phyloP scores from a whole-genome alignment of 169 alveolate genomes.

The Cyclospora cayetanensis region DNA sequence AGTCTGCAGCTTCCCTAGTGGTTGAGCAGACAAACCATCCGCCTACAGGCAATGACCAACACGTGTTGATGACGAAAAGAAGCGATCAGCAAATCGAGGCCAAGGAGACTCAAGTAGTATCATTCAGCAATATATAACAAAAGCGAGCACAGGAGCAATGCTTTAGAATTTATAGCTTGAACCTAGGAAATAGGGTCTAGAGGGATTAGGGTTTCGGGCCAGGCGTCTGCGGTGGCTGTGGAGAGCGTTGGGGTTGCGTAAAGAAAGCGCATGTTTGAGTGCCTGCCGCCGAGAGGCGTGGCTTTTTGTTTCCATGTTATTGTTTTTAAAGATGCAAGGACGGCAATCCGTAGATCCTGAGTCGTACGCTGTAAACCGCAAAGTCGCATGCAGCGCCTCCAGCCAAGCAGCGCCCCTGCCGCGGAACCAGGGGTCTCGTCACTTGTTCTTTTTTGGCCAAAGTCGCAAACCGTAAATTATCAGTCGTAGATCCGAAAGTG shows the following conservation, averaged over 20 bases:
- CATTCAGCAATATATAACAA: too few species aligned
- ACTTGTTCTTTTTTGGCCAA: not conserved
- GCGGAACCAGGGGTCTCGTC: not conserved
- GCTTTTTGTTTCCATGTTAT: not conserved
- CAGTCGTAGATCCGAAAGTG: not conserved
- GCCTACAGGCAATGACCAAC: too few species aligned
- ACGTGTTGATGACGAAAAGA: too few species aligned
- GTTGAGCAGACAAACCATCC: too few species aligned
- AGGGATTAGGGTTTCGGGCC: constrained; percentile 17
- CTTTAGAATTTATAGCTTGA: too few species aligned
- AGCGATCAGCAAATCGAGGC: too few species aligned
- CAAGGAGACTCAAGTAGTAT: too few species aligned
- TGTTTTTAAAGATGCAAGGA: not conserved
- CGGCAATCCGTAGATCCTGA: not conserved
- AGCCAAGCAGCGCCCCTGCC: not conserved
- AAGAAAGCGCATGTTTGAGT: not conserved
- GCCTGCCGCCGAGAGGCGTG: not conserved
- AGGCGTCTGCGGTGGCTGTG: not conserved
- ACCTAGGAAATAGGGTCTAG: not conserved
- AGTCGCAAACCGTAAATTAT: not conserved
- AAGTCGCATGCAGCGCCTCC: not conserved
- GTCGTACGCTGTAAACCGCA: not conserved
- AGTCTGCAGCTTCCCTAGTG: too few species aligned
- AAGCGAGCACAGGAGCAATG: too few species aligned
- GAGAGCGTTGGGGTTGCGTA: not conserved